These are phyloP conservation scores for Celoporthe dispersa DNA, from an alignment of 2,329 filamentous ascomycete genomes.

Conservation along the genomic window DNA sequence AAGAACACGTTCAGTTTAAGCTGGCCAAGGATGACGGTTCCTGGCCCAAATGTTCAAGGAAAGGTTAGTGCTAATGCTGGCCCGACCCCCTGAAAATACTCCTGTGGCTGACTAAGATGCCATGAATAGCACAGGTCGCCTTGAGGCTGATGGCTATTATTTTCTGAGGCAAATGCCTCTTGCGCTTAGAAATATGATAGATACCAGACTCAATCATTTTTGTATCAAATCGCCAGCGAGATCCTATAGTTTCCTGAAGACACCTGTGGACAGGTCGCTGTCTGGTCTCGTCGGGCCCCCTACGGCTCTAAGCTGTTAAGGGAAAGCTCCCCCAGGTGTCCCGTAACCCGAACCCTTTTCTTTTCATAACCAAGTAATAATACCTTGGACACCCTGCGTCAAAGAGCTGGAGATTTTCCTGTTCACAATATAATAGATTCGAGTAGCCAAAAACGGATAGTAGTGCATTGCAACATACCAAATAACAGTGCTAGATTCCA, in stretches of 20 bases:
- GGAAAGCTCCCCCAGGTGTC: background rate
- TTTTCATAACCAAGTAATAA: background rate
- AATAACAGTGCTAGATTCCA: background rate
- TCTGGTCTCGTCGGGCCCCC: background rate
- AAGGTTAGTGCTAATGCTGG: conserved; percentile 19
- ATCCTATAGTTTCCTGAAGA: background rate
- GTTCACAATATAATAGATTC: background rate
- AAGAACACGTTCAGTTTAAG: conserved; percentile 20
- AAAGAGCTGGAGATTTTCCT: background rate
- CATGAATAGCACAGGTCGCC: conserved; percentile 3
- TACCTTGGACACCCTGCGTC: background rate
- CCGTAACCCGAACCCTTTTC: conserved; percentile 13
- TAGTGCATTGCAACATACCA: background rate
- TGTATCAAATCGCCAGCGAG: background rate
- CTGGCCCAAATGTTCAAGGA: conserved; percentile 14
- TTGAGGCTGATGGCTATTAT: background rate
- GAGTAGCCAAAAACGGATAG: background rate
- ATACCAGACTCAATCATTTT: background rate
- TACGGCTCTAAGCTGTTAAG: background rate
- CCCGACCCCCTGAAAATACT: conserved; percentile 20
- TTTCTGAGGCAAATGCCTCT: background rate
- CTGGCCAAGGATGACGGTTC: conserved; percentile 3
- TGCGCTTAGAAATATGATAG: background rate
- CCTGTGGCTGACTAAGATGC: conserved; percentile 26
- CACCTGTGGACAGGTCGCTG: background rate